phyloP scores from a whole-genome alignment of 768 basidiomycete genomes.

The Neoboletus magnificus region DNA sequence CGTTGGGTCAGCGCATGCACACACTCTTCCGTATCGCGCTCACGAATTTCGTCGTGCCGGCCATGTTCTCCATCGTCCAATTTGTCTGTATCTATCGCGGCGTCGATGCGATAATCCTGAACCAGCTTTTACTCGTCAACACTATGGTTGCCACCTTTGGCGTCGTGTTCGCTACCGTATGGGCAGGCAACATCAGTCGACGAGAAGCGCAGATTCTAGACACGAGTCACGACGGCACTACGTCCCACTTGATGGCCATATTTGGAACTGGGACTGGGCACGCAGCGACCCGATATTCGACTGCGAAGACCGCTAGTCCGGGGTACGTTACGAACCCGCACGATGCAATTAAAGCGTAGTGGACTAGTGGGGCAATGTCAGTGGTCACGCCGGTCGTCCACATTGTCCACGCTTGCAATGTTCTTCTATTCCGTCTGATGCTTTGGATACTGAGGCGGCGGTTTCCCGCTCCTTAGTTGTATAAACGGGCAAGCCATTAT shows the following conservation, averaged over 20 bases:
- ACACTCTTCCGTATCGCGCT: slow-evolving; percentile 25
- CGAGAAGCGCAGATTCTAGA: not conserved
- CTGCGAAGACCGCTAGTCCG: no score
- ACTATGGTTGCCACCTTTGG: slow-evolving; percentile 12
- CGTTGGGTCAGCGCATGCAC: slow-evolving; percentile 5
- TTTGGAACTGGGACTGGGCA: not conserved
- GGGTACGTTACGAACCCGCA: no score
- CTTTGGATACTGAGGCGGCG: not conserved
- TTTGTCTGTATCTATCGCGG: slow-evolving; percentile 4
- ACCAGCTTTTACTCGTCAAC: slow-evolving; percentile 4
- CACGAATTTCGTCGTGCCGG: slow-evolving; percentile 27
- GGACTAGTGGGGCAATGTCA: not conserved
- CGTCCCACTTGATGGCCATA: not conserved
- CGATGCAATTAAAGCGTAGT: not conserved
- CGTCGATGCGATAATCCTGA: not conserved
- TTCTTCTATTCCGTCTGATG: not conserved
- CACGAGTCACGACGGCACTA: not conserved
- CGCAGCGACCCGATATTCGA: not conserved
- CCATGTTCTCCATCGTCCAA: slow-evolving; percentile 11
- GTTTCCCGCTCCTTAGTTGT: not conserved
- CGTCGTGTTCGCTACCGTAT: not conserved
- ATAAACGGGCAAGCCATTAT: not conserved
- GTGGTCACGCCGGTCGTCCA: not conserved
- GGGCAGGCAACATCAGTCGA: slow-evolving; percentile 3
- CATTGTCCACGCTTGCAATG: not conserved